Conservation (phyloP, 2,329 filamentous ascomycete species). For the Botrytis galanthina region DNA sequence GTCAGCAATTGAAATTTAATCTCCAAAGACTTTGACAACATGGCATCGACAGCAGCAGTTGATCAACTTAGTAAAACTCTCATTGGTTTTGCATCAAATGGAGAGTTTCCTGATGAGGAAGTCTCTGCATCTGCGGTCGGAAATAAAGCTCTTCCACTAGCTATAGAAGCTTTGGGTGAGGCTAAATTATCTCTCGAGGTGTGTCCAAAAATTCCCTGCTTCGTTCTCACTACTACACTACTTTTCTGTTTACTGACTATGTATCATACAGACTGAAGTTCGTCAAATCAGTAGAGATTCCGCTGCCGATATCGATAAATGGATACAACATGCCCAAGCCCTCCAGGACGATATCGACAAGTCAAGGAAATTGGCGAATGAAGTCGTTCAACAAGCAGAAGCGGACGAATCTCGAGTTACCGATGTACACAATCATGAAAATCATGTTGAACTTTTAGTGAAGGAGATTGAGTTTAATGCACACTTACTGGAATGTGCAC, state of each 20-base stretch:
- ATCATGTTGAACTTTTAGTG: conserved; percentile 55
- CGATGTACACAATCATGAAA: conserved; percentile 45
- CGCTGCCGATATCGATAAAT: conserved; percentile 76
- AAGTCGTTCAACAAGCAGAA: conserved; percentile 77
- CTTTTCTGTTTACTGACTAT: conserved; percentile 19
- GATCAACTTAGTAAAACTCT: conserved; percentile 54
- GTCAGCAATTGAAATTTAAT: neutral
- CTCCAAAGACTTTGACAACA: conserved; percentile 23
- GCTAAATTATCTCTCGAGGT: conserved; percentile 49
- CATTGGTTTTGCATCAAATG: conserved; percentile 57
- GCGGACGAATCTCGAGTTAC: conserved; percentile 50
- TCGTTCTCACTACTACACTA: neutral
- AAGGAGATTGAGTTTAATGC: conserved; percentile 58
- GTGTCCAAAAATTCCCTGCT: conserved; percentile 20
- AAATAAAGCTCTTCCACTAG: conserved; percentile 41
- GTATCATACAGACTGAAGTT: conserved; percentile 53
- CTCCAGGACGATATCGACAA: conserved; percentile 82
- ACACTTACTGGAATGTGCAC: conserved; percentile 53
- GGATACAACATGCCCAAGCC: conserved; percentile 80
- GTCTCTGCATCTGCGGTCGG: conserved; percentile 38
- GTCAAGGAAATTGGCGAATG: conserved; percentile 74
- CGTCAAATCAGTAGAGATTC: conserved; percentile 72
- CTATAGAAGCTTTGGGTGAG: conserved; percentile 43
- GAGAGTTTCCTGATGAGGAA: conserved; percentile 47
- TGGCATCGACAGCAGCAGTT: conserved; percentile 27